Evolutionary conservation across 2,329 filamentous ascomycete genomes (phyloP).

Genomic region (Daldinia sp.): DNA sequence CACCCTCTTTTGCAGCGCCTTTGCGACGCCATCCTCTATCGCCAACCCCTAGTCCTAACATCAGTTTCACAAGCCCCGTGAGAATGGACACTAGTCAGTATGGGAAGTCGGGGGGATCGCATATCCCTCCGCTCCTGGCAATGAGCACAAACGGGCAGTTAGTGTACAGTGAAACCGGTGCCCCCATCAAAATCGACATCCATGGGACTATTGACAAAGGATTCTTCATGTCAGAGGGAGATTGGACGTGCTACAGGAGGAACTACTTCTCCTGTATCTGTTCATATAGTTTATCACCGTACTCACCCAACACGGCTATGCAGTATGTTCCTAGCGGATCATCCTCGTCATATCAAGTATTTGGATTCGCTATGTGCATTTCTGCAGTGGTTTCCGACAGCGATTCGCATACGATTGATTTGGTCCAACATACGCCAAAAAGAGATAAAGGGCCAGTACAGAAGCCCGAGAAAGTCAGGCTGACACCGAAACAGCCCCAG

Average conservation of each 20-base stretch:
- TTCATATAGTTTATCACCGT: constrained; percentile 74
- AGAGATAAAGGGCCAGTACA: constrained; percentile 85
- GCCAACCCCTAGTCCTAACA: constrained; percentile 59
- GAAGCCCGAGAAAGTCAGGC: constrained; percentile 73
- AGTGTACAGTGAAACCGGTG: constrained; percentile 62
- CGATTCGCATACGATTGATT: constrained; percentile 77
- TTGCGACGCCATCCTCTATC: constrained; percentile 63
- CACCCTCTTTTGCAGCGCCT: constrained; percentile 58
- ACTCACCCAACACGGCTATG: constrained; percentile 55
- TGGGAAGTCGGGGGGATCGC: constrained; percentile 51
- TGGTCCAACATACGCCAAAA: constrained; percentile 92
- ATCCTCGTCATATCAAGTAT: constrained; percentile 69
- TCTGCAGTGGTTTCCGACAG: constrained; percentile 83
- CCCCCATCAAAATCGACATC: constrained; percentile 74
- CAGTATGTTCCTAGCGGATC: constrained; percentile 61
- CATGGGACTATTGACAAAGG: constrained; percentile 86
- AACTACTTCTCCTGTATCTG: constrained; percentile 92
- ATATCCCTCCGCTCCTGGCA: constrained; percentile 61
- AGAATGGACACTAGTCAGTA: constrained; percentile 60
- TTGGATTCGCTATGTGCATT: constrained; percentile 82
- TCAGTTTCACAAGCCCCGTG: constrained; percentile 54
- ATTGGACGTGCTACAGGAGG: constrained; percentile 91
- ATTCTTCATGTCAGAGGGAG: constrained; percentile 80
- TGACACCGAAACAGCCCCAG: constrained; percentile 72
- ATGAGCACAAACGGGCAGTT: constrained; percentile 67